Conservation (phyloP, 257 asterid species). For the Penstemon davidsonii region DNA sequence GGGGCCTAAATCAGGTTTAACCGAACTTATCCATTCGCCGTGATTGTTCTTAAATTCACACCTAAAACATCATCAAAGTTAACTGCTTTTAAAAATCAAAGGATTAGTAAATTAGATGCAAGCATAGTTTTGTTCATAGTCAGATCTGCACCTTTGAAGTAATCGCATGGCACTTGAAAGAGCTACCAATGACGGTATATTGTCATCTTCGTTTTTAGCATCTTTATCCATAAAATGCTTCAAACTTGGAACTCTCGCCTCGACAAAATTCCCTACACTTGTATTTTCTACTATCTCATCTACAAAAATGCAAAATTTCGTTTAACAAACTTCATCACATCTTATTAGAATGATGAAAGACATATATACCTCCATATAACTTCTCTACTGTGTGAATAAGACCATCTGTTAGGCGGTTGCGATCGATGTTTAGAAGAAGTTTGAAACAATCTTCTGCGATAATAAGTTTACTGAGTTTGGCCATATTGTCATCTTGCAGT, state of each 20-base stretch:
- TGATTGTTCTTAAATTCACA: slow-evolving; percentile 84
- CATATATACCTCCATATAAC: slow-evolving; percentile 59
- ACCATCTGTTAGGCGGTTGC: slow-evolving; percentile 34
- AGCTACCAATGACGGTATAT: slow-evolving; percentile 68
- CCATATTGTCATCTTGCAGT: slow-evolving; percentile 31
- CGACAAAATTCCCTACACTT: slow-evolving; percentile 60
- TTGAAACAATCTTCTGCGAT: slow-evolving; percentile 88
- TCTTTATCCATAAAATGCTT: slow-evolving; percentile 48
- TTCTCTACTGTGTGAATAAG: slow-evolving; percentile 48
- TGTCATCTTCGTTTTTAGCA: slow-evolving; percentile 35
- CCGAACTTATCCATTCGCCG: slow-evolving; percentile 74
- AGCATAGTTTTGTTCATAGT: neutral
- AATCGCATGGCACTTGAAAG: slow-evolving; percentile 77
- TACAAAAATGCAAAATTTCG: slow-evolving; percentile 25
- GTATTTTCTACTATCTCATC: slow-evolving; percentile 45
- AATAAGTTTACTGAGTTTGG: slow-evolving; percentile 39
- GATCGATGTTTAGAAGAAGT: slow-evolving; percentile 50
- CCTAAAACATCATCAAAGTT: slow-evolving; percentile 34
- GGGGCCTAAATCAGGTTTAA: slow-evolving; percentile 73
- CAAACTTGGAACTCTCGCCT: slow-evolving; percentile 67
- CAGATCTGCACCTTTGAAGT: slow-evolving; percentile 65
- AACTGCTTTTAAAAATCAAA: neutral
- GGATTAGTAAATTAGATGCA: neutral
- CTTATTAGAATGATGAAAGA: neutral
- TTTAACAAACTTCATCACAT: neutral